These are phyloP conservation scores for Kwoniella shivajii DNA, from an alignment of 1,284 basidiomycete genomes.

Conservation along the genomic window DNA sequence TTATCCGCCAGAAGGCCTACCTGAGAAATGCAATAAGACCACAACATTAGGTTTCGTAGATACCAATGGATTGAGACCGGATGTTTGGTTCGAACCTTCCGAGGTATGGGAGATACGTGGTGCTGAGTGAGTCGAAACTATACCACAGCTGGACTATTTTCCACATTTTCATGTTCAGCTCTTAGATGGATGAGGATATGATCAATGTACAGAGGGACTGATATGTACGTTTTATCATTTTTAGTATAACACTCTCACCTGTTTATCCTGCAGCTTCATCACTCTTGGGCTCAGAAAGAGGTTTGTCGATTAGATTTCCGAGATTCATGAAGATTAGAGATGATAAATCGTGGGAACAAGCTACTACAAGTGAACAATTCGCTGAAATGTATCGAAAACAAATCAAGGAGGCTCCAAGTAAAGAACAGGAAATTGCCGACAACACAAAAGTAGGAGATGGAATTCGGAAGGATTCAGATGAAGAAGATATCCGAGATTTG, in stretches of 20 bases:
- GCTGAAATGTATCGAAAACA: conserved; percentile 70
- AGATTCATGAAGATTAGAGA: conserved; percentile 59
- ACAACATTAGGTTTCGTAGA: conserved; percentile 67
- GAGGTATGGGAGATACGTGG: conserved; percentile 93
- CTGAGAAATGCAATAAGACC: conserved; percentile 65
- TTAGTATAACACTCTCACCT: conserved; percentile 81
- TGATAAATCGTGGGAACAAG: conserved; percentile 60
- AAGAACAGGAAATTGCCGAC: not conserved
- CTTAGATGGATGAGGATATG: no score
- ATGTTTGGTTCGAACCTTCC: conserved; percentile 79
- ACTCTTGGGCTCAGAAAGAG: conserved; percentile 67
- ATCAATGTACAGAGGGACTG: no score
- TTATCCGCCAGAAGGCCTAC: conserved; percentile 62
- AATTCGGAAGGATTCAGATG: conserved; percentile 30
- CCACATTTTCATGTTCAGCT: no score
- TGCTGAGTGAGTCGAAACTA: conserved; percentile 70
- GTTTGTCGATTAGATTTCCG: conserved; percentile 66
- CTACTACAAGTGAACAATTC: conserved; percentile 61
- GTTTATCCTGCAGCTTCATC: conserved; percentile 80
- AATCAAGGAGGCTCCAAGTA: conserved; percentile 39
- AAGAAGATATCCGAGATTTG: conserved; percentile 30
- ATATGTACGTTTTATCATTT: not conserved
- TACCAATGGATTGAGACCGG: conserved; percentile 72
- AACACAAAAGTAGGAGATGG: not conserved
- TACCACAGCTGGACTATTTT: no score